phyloP scores from a whole-genome alignment of 805 yeast genomes.

The Ogataea degrootiae region DNA sequence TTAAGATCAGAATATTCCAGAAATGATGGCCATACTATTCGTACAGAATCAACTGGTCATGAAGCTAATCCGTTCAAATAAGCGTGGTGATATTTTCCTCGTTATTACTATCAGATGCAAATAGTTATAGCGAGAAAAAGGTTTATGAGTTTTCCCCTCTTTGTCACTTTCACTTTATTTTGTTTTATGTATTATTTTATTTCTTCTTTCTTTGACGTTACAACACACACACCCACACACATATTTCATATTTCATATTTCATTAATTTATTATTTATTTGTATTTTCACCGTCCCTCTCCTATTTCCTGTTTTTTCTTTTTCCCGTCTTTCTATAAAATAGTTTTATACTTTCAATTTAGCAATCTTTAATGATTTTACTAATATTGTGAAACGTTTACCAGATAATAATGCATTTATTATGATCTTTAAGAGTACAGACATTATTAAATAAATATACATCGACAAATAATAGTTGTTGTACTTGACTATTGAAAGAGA shows the following conservation, averaged over 20 bases:
- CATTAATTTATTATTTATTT: background rate
- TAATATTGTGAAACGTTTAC: too few relatives aligned
- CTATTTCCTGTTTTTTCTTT: background rate
- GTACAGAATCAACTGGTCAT: constrained; percentile 13
- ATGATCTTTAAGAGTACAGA: too few relatives aligned
- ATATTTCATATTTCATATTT: background rate
- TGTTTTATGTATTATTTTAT: background rate
- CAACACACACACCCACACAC: background rate
- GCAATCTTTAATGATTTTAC: too few relatives aligned
- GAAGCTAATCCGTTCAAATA: constrained; percentile 12
- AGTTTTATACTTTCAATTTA: too few relatives aligned
- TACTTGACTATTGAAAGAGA: too few relatives aligned
- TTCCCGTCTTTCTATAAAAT: too few relatives aligned
- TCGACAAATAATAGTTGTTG: too few relatives aligned
- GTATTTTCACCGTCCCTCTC: background rate
- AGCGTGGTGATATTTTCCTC: background rate
- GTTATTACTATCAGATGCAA: too few relatives aligned
- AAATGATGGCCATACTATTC: constrained; percentile 10
- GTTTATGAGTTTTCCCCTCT: background rate
- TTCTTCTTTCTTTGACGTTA: too few relatives aligned
- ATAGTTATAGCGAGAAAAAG: background rate
- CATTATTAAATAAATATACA: too few relatives aligned
- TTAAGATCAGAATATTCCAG: constrained; percentile 16
- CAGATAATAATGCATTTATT: too few relatives aligned
- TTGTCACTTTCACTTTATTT: background rate